Evolutionary conservation across 306 rosid species (phyloP), one percentile per base, ranked within the genome.

Genomic region (Glycine tomentella): DNA sequence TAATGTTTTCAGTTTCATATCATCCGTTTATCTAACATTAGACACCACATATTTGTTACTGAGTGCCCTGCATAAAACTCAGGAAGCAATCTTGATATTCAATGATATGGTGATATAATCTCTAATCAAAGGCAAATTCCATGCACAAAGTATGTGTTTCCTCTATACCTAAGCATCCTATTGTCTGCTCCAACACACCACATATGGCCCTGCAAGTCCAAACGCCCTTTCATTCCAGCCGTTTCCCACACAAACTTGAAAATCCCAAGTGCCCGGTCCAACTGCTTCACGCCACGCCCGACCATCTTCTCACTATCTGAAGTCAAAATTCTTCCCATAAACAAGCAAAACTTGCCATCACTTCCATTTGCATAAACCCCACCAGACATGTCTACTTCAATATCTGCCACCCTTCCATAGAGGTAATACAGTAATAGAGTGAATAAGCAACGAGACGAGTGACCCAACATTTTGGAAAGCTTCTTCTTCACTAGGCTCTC

Each of bases 161-260:
- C 96, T 85, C 89, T 89, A 65, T 93, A 95, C 76, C 48, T 75
- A 55, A 95, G 87, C 68, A 71, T 68, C 81, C 90, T 93, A 46
- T 34, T 61, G 57, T 87, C 87, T 72, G 89, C 92, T 77, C 91
- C 96, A 59, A 91, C 94, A 70, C 92, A 88, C 92, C 95, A 95
- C 64, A 95, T 40, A 91, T 93, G 97, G 62, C 99, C 97, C 84
- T 90, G 93, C 82, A 92, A 82, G 36, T 89, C 88, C 86, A 93
- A 81, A 56, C 56, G 68, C 14, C 90, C 99, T 81, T 88, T 90
- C 92, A 88, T 85, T 53, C 87, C 90, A 36, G 97, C 91, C 9
- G 87, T 89, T 88, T 95, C 97, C 94, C 96, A 95, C 9, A 93
- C 89, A 85, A 91, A 90, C 88, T 87, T 89, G 81, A 89, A 93